Percentiles rank a stretch among this genome's conserved stretches.
Conservation (phyloP, 352 stramenopile genomes). For the Phytophthora melonis region DNA sequence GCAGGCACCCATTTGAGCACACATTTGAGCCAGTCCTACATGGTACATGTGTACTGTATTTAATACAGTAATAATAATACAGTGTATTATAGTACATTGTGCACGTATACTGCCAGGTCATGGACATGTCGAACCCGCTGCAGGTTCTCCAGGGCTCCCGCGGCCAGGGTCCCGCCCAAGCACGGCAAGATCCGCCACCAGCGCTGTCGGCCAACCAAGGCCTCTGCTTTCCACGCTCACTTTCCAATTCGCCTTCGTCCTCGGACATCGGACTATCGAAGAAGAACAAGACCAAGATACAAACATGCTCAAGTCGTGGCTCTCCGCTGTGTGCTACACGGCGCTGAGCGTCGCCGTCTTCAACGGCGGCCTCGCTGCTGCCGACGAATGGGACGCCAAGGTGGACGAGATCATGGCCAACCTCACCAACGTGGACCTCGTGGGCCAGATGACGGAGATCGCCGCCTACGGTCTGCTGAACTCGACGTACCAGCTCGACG, state of each 20-base stretch:
- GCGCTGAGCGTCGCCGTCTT: conserved; percentile 23
- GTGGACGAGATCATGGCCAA: conserved; percentile 22
- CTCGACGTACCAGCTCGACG: conserved; percentile 50
- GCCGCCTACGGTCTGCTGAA: conserved; percentile 70
- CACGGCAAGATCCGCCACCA: too few species aligned
- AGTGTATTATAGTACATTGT: too few species aligned
- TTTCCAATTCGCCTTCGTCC: conserved; percentile 35
- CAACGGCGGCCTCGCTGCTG: conserved; percentile 12
- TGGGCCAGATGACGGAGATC: conserved; percentile 90
- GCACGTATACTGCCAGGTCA: too few species aligned
- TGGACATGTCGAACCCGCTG: too few species aligned
- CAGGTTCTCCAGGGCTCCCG: too few species aligned
- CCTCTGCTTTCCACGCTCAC: background rate
- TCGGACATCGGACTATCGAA: background rate
- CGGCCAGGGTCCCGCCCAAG: too few species aligned
- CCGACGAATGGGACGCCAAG: conserved; percentile 34
- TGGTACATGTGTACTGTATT: too few species aligned
- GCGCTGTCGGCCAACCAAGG: too few species aligned
- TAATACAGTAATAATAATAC: too few species aligned
- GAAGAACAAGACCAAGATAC: conserved; percentile 17
- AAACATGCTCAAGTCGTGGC: conserved; percentile 41
- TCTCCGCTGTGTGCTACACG: conserved; percentile 31
- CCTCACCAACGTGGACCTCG: conserved; percentile 35
- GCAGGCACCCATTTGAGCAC: too few species aligned
- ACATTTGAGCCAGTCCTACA: too few species aligned